Base-by-base conservation (phyloP, 768 basidiomycete species). In the Kwoniella bestiolae region DNA sequence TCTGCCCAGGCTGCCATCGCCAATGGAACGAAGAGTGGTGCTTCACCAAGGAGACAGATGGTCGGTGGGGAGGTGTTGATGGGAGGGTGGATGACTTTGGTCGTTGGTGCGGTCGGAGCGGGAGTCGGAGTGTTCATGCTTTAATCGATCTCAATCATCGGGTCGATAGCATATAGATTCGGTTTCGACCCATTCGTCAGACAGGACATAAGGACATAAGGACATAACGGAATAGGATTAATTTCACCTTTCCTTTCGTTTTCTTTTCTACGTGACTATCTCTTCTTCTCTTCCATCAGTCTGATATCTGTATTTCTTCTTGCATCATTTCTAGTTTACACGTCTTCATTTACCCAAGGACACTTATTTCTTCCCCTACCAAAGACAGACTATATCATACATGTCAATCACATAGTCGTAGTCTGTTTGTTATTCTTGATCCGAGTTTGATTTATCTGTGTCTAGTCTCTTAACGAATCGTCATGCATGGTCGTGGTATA, bases 1-100 rank as follows among this genome's bases (percentile, higher is more conserved):
- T 62, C 67, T 16, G 73, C 73, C 12, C 46, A 64, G 34, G 59
- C 59, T 3, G 66, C 70, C 14, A 56, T 60, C 16, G 63, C 57
- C n/a, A 32, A 45, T 12, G 12, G 51, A 29, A 53, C 53, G 1
- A 44, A 21, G 7, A 51, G 47, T 35, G 44, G 56, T 8, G 32
- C 21, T 18, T 38, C 35, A 34, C 23, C 57, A 14, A 59, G 63
- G 18, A 38, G 56, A 32, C 31, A 56, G 23, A 26, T 55, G 5
- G 52, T 55, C 8, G 32, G 52, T 55, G 23, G 14, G 12, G 52
- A 44, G 16, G 53, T 46, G 31, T 32, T 55, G 45, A 34, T 38
- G 41, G 56, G 50, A 8, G 66, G 56, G 16, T 68, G 67, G 67
- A 52, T 28, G 11, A 49, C 62, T 25, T 56, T 68, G 56, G 62